A percentile compares a stretch with the other conserved stretches of the same genome.
Evolutionary conservation across 768 basidiomycete species (phyloP).

Genomic region (Coprinopsis sp.): DNA sequence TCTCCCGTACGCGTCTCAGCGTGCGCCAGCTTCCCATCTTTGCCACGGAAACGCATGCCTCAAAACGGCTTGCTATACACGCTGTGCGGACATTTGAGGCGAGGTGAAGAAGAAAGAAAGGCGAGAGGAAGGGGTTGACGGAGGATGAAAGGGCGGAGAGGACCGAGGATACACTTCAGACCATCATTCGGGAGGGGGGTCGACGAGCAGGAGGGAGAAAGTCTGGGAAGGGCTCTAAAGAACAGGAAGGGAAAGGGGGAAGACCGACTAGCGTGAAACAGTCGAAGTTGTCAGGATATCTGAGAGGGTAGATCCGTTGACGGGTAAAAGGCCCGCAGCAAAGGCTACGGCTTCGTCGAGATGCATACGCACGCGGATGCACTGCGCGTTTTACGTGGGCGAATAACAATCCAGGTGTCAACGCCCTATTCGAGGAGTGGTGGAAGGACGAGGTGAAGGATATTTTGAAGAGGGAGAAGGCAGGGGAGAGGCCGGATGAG

Average conservation of each 20-base stretch:
- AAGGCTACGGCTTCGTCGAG: constrained; percentile 96
- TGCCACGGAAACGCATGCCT: constrained; percentile 83
- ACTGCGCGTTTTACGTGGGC: constrained; percentile 85
- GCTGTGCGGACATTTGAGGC: constrained; percentile 72
- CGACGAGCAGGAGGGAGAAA: constrained; percentile 42
- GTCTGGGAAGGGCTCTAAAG: constrained; percentile 10
- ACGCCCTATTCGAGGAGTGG: constrained; percentile 69
- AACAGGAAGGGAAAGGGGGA: constrained; percentile 23
- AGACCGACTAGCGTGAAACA: constrained; percentile 64
- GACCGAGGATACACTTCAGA: constrained; percentile 15
- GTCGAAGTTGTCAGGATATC: constrained; percentile 85
- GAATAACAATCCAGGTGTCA: constrained; percentile 78
- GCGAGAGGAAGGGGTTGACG: constrained; percentile 53
- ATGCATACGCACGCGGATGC: constrained; percentile 86
- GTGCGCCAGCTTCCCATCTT: constrained; percentile 90
- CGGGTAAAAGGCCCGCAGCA: constrained; percentile 82
- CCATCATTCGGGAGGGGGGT: constrained; percentile 27
- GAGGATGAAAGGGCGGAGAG: constrained; percentile 66
- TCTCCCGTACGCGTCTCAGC: constrained; percentile 91
- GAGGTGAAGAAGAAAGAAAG: constrained; percentile 74
- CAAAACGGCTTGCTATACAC: constrained; percentile 84
- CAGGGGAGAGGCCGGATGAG: constrained; percentile 54
- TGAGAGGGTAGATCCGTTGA: constrained; percentile 85
- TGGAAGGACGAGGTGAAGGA: constrained; percentile 76
- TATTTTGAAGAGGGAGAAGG: constrained; percentile 52